Conservation (phyloP, 148 eudicot genomes). For the Rheum nobile region DNA sequence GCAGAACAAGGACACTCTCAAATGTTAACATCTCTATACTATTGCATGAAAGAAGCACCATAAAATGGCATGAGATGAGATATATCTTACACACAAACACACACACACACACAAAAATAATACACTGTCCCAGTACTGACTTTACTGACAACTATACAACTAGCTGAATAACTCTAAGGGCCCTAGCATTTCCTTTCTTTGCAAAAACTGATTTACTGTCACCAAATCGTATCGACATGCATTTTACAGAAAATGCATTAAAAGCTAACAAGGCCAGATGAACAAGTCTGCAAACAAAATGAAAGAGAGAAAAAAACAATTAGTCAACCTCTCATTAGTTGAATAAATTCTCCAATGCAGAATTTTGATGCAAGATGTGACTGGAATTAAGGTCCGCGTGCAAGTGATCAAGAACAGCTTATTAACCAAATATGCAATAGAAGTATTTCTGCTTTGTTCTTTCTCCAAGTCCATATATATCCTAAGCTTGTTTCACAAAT, state of each 20-base stretch:
- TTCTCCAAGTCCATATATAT: background rate
- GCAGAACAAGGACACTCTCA: slow-evolving; percentile 8
- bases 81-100: no score
- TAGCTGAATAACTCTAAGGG: slow-evolving; percentile 8
- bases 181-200: slow-evolving; percentile 29
- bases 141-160: background rate
- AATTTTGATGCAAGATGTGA: background rate
- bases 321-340: background rate
- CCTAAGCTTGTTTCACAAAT: background rate
- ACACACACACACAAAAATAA: no score
- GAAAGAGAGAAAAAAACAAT: background rate
- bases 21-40: background rate
- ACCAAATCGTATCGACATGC: slow-evolving; percentile 17
- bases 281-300: slow-evolving; percentile 15
- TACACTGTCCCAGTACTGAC: background rate
- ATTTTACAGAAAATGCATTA: slow-evolving; percentile 20
- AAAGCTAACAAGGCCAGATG: slow-evolving; percentile 17
- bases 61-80: background rate
- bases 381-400: background rate
- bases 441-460: background rate
- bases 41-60: background rate
- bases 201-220: slow-evolving; percentile 21
- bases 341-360: background rate
- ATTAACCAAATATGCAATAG: background rate
- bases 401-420: background rate